Percentiles rank a stretch among this genome's conserved stretches.
These are phyloP conservation scores for Xerophyta viscosa DNA, from an alignment of 106 monocot species.

Conservation along the genomic window DNA sequence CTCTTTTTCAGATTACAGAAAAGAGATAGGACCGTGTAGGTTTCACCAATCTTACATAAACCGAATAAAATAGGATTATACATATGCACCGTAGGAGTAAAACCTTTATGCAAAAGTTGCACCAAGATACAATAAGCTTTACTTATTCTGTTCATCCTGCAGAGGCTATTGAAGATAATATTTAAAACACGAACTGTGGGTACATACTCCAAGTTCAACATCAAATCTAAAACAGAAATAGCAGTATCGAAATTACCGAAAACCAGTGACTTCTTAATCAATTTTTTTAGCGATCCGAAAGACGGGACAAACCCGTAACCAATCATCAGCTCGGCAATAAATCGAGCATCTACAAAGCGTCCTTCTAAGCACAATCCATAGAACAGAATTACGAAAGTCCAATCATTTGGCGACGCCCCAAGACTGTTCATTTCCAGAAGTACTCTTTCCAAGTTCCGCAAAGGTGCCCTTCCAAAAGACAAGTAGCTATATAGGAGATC, in stretches of 20 bases:
- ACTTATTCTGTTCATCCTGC: constrained; percentile 9
- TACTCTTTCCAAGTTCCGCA: constrained; percentile 8
- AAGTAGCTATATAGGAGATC: constrained; percentile 34
- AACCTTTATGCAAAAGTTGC: constrained; percentile 23
- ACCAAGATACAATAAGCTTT: constrained; percentile 29
- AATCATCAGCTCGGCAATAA: constrained; percentile 44
- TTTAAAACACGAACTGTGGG: constrained; percentile 21
- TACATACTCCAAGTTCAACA: constrained; percentile 31
- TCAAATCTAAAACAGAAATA: constrained; percentile 18
- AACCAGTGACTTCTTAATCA: constrained; percentile 43
- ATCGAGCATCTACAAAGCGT: constrained; percentile 21
- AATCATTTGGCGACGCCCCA: constrained; percentile 33
- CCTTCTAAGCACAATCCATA: constrained; percentile 34
- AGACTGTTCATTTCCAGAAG: constrained; percentile 27
- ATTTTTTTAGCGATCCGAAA: constrained; percentile 20
- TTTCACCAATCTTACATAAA: constrained; percentile 37
- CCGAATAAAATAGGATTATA: constrained; percentile 54
- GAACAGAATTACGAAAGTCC: constrained; percentile 40
- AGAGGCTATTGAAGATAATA: constrained; percentile 25
- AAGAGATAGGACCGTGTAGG: constrained; percentile 21
- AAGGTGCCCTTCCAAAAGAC: constrained; percentile 15
- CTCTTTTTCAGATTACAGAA: constrained; percentile 43
- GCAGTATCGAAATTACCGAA: constrained; percentile 15
- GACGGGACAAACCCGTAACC: constrained; percentile 30
- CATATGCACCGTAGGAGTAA: constrained; percentile 29